phyloP scores from a whole-genome alignment of 306 rosid genomes.

The Rosa multiflora region DNA sequence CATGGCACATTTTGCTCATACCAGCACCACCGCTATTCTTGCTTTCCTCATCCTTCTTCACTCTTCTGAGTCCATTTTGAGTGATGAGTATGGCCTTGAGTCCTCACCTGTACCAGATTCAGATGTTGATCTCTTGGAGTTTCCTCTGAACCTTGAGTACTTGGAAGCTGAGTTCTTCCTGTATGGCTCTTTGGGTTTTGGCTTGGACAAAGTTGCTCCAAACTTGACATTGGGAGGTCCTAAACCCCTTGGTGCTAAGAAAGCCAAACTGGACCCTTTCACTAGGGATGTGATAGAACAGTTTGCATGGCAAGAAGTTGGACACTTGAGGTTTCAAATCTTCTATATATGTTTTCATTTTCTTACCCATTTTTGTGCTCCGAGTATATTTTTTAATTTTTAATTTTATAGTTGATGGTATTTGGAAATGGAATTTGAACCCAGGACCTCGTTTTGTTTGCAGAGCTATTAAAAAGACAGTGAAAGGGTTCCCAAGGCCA shows the following conservation, averaged over 20 bases:
- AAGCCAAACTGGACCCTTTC: constrained; percentile 35
- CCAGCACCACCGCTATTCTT: constrained; percentile 14
- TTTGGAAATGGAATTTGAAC: not conserved
- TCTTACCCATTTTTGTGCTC: not conserved
- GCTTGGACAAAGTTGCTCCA: constrained; percentile 55
- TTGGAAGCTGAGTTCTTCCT: constrained; percentile 74
- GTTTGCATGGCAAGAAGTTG: constrained; percentile 69
- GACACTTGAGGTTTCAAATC: constrained; percentile 56
- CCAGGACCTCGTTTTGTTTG: not conserved
- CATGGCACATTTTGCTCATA: constrained; percentile 14
- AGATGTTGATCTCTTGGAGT: constrained; percentile 50
- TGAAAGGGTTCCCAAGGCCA: constrained; percentile 77
- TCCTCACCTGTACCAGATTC: constrained; percentile 1
- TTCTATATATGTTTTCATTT: not conserved
- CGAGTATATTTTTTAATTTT: not conserved
- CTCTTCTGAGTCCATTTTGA: not conserved
- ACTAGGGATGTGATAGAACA: constrained; percentile 43
- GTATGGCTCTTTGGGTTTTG: constrained; percentile 52
- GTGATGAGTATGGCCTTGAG: not conserved
- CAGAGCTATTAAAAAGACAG: constrained; percentile 60
- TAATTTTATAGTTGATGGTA: not conserved
- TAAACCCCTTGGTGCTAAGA: constrained; percentile 53
- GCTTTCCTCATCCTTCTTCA: constrained; percentile 21
- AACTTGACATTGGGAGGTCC: constrained; percentile 51
- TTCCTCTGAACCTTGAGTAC: constrained; percentile 66